These are phyloP conservation scores for Platanthera zijinensis DNA, from an alignment of 106 monocot genomes.

Conservation along the genomic window DNA sequence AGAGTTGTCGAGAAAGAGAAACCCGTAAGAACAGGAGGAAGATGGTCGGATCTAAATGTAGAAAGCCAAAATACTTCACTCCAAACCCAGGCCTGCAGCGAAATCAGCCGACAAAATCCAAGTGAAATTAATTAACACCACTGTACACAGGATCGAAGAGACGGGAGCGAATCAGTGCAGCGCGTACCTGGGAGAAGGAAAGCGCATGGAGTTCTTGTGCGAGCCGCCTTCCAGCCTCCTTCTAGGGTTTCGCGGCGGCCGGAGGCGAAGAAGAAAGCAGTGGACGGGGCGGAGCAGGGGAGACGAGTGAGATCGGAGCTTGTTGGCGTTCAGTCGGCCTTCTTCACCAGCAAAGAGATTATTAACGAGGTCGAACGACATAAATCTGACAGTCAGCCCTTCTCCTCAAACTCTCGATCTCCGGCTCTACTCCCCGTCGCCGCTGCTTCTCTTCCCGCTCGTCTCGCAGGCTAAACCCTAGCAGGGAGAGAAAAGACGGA, in stretches of 20 bases:
- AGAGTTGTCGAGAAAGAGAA: conserved; percentile 18
- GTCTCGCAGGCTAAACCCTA: conserved; percentile 11
- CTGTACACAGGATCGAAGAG: too few species aligned
- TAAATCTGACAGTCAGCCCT: conserved; percentile 10
- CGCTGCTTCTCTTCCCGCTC: background rate
- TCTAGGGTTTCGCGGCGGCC: background rate
- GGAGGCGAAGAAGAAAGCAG: background rate
- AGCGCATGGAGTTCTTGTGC: conserved; percentile 17
- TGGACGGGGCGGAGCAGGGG: background rate
- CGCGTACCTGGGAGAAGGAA: conserved; percentile 8
- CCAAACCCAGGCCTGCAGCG: conserved; percentile 34
- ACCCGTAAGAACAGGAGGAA: conserved; percentile 20
- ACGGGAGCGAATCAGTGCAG: background rate
- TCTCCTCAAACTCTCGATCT: background rate
- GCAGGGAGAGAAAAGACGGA: background rate
- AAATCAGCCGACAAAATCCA: background rate
- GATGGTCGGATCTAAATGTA: conserved; percentile 19
- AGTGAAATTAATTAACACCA: too few species aligned
- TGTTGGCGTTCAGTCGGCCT: background rate
- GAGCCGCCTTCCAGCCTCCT: conserved; percentile 1
- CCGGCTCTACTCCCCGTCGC: background rate
- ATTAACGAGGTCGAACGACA: conserved; percentile 12
- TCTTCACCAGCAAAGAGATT: conserved; percentile 11
- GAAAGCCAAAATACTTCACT: conserved; percentile 43
- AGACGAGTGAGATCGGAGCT: conserved; percentile 1